Base-by-base conservation (phyloP, 225 moss, liverwort and hornwort species). In the Marchantia polymorpha region DNA sequence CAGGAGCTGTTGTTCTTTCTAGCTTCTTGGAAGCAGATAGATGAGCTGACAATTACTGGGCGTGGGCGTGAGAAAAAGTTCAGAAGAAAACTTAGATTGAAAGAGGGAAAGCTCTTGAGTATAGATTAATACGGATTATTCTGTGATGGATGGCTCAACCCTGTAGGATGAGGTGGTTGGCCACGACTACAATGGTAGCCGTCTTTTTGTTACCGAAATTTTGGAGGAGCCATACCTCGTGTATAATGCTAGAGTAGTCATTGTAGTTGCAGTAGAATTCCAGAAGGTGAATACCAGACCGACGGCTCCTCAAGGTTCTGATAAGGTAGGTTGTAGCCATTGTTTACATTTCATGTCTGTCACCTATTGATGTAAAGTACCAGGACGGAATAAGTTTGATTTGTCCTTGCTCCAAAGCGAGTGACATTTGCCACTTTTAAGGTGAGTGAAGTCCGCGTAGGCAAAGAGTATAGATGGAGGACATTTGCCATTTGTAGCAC, bases 201-300 rank as follows among this genome's bases (percentile, higher is more conserved):
- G 11, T 8, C 48, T 10, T 8, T 7, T 52, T 72, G 27, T 54
- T 27, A 13, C 6, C 26, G 53, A 54, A 73, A 53, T 27, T 14
- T 54, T 52, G 15, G 54, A 15, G 17, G 73, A 73, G 54, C 53
- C 54, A 54, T 53, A 16, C 73, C 6, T 69, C 12, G 14, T 54
- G 73, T 73, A 73, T 14, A 73, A 53, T 72, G 72, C 12, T n/a
- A 72, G 50, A 73, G 12, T 0, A 73, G 73, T 54, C 54, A 26
- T 4, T 73, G 25, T 52, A 46, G 39, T 46, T 0, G 49, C 71
- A 49, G 2, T 0, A n/a, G 19, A 46, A 1, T 69, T 69, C 65
- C 11, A 12, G 8, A 1, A 17, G 6, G 27, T 4, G 12, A 0
- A 46, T 14, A 47, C 27, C 8, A 23, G 47, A 48, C 20, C 39